Evolutionary conservation across 306 rosid species (phyloP), one percentile per base, ranked within the genome.

Genomic region (Astragalus membranaceus): DNA sequence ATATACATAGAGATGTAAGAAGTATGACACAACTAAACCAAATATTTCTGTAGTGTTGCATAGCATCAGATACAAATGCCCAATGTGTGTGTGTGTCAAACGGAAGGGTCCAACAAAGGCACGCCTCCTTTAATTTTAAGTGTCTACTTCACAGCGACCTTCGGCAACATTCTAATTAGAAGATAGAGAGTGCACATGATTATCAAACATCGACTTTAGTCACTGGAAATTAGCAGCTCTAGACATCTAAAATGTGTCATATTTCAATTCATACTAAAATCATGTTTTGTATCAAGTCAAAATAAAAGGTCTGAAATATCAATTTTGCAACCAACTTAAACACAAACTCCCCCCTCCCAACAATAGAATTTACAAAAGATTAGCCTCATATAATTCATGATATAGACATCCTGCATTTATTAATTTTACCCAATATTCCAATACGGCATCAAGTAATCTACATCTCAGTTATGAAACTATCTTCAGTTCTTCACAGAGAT

Each of bases 51-150:
- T 11, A 30, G 75, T 10, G 8, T 37, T 30, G 7, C 69, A 49
- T 58, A 56, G 52, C 54, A 76, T 29, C 57, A 14, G 30, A 75
- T 47, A 41, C 13, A 37, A 59, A 29, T 20, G 20, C 29, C 36
- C 4, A 36, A 36, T 69, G 68, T 57, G 37, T 37, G 51, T 20
- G 44, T 58, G 10, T 57, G 63, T 42, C 39, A 36, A 5, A 57
- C 13, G 33, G 39, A 51, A 30, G 59, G 16, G 76, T 71, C 49
- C 59, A 71, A 44, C 67, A 47, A 60, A 72, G 61, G 51, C 61
- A 59, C 15, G 5, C 13, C 32, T 26, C 53, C 7, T n/a, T 32
- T 36, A 16, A 5, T 14, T 12, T 12, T 11, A 72, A 57, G 67
- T 57, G 46, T 20, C 37, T 53, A 55, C 59, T 15, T 61, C 14